Evolutionary conservation across 2,329 filamentous ascomycete species (phyloP).

Genomic region (Trichophyton simii): DNA sequence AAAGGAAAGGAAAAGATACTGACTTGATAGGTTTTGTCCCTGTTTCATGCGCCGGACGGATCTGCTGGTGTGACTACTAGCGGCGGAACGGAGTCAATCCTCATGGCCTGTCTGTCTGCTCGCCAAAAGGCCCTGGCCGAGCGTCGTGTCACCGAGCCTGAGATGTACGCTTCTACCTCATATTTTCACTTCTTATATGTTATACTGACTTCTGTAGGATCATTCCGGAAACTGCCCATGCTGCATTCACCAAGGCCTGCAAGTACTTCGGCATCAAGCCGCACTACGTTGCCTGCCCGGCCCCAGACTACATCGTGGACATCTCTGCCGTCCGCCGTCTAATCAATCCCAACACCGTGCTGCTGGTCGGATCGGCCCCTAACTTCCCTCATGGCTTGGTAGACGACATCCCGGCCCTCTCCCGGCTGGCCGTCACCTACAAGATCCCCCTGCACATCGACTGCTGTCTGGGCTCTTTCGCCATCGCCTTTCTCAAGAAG

Average conservation of each 20-base stretch:
- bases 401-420: conserved; percentile 79
- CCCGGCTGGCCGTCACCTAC: conserved; percentile 65
- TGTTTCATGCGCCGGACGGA: conserved; percentile 82
- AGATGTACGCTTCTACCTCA: conserved; percentile 54
- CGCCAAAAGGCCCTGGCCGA: conserved; percentile 79
- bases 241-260: conserved; percentile 88
- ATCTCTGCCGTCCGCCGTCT: conserved; percentile 64
- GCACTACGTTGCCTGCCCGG: conserved; percentile 76
- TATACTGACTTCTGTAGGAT: conserved; percentile 46
- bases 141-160: conserved; percentile 77
- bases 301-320: conserved; percentile 73
- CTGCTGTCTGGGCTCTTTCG: conserved; percentile 92
- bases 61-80: conserved; percentile 81
- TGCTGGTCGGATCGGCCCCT: conserved; percentile 86
- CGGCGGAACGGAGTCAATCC: conserved; percentile 89
- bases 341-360: conserved; percentile 84
- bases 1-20: not conserved
- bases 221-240: conserved; percentile 84
- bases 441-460: conserved; percentile 87
- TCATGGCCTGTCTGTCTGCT: conserved; percentile 87
- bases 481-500: conserved; percentile 80
- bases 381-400: conserved; percentile 99
- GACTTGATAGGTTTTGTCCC: conserved; percentile 44
- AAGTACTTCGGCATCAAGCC: conserved; percentile 96
- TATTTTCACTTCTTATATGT: not conserved